These are phyloP conservation scores for Trichoderma citrinoviride DNA, from an alignment of 2,329 filamentous ascomycete species.

Conservation along the genomic window DNA sequence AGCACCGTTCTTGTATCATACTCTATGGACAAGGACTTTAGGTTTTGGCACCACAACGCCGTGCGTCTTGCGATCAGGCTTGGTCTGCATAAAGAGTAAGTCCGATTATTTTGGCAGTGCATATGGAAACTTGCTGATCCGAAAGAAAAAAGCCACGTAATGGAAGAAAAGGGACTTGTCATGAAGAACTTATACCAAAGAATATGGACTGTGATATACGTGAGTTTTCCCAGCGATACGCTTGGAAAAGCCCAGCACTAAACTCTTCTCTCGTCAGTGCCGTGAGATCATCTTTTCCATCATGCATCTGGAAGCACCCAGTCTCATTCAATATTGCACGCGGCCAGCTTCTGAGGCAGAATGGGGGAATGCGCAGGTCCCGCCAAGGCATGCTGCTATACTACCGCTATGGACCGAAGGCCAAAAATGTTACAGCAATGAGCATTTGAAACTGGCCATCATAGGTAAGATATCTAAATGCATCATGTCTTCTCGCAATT, in stretches of 20 bases:
- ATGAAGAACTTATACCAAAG: neutral
- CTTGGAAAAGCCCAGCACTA: neutral
- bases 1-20: neutral
- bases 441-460: neutral
- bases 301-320: neutral
- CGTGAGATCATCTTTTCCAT: neutral
- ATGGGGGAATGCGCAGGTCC: neutral
- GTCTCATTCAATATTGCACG: neutral
- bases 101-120: too few relatives aligned
- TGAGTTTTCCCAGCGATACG: neutral
- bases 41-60: neutral
- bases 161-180: neutral
- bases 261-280: neutral
- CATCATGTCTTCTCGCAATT: neutral
- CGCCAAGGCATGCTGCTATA: neutral
- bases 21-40: neutral
- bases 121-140: too few relatives aligned
- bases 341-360: neutral
- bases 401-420: neutral
- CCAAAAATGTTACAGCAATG: neutral
- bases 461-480: neutral
- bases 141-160: neutral
- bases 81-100: conserved; percentile 4
- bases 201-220: neutral
- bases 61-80: neutral